These are phyloP conservation scores for Brassica nigra DNA, from an alignment of 345 rosid genomes.

Conservation along the genomic window DNA sequence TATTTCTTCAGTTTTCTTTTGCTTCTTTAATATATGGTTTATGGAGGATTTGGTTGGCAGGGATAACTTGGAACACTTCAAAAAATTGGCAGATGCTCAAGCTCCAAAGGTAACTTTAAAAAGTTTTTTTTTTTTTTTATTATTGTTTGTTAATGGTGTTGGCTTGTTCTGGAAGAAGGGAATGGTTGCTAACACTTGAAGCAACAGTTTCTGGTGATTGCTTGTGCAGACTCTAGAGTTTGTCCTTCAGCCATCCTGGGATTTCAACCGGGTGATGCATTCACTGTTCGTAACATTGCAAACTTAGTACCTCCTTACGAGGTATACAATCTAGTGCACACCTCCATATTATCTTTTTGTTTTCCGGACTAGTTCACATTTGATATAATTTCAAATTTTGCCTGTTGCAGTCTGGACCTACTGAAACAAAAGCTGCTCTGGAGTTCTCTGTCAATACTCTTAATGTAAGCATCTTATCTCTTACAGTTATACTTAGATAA, in stretches of 20 bases:
- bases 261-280: constrained; percentile 99
- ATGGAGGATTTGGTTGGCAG: constrained; percentile 29
- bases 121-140: neutral
- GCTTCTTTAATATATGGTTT: constrained; percentile 14
- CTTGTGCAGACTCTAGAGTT: constrained; percentile 98
- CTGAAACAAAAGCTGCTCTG: constrained; percentile 93
- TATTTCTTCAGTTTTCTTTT: neutral
- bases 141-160: neutral
- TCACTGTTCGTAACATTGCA: constrained; percentile 88
- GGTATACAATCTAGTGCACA: constrained; percentile 45
- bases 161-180: constrained; percentile 12
- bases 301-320: constrained; percentile 85
- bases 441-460: constrained; percentile 91
- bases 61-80: constrained; percentile 70
- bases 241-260: constrained; percentile 89
- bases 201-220: constrained; percentile 91
- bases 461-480: constrained; percentile 53
- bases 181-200: constrained; percentile 37
- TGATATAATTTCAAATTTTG: constrained; percentile 7
- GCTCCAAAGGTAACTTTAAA: constrained; percentile 68
- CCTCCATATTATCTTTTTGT: neutral
- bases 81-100: constrained; percentile 69
- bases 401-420: constrained; percentile 72
- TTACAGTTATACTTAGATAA: neutral
- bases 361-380: constrained; percentile 1